These are phyloP conservation scores for Acanthamoeba triangularis DNA, from an alignment of 208 protist species.

Conservation along the genomic window DNA sequence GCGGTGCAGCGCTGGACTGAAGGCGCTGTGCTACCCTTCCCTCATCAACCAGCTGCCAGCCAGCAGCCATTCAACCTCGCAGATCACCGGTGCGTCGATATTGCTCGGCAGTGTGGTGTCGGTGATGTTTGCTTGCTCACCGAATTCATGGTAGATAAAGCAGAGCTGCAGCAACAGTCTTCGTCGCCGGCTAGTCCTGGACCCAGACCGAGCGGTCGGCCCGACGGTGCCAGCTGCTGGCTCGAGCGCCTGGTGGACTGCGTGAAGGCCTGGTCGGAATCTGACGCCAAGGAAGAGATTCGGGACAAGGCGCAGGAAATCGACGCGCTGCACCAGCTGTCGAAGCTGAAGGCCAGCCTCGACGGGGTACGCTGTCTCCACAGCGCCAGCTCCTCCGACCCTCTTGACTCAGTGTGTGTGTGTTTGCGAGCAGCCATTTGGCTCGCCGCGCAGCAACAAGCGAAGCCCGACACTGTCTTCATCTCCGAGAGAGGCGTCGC, in stretches of 20 bases:
- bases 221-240: neutral
- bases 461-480: neutral
- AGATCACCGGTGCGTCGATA: neutral
- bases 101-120: no score
- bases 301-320: neutral
- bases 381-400: neutral
- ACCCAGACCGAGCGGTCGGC: no score
- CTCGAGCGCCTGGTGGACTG: neutral
- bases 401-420: neutral
- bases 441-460: neutral
- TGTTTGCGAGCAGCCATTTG: neutral
- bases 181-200: no score
- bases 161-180: no score
- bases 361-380: neutral
- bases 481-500: neutral
- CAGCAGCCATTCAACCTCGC: neutral
- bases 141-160: no score
- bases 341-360: conserved; percentile 16
- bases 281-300: neutral
- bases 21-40: neutral
- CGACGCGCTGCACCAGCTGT: conserved; percentile 16
- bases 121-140: no score
- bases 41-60: neutral
- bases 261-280: neutral
- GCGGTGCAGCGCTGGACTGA: neutral